phyloP scores from a whole-genome alignment of 108 stramenopile species.

The Chaetoceros tenuissimus region DNA sequence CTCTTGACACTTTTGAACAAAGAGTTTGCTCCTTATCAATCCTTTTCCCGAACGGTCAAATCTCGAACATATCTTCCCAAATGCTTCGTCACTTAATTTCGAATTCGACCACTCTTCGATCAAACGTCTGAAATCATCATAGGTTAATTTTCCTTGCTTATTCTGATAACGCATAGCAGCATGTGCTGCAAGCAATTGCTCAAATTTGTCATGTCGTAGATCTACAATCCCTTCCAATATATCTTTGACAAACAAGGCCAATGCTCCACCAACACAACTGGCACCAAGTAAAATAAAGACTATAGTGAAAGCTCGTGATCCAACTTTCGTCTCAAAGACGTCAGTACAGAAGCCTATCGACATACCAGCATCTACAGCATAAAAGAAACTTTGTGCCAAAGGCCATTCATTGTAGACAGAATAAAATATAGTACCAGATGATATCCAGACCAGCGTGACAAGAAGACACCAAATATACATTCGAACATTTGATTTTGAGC shows the following conservation, averaged over 20 bases:
- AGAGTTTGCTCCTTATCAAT: constrained; percentile 21
- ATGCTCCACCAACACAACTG: constrained; percentile 53
- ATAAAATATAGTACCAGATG: constrained; percentile 56
- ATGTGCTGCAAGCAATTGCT: constrained; percentile 36
- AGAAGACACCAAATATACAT: constrained; percentile 29
- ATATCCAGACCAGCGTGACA: constrained; percentile 37
- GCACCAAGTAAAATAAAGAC: constrained; percentile 58
- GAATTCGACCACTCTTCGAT: not conserved
- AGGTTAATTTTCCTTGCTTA: constrained; percentile 18
- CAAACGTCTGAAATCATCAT: constrained; percentile 23
- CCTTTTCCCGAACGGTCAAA: constrained; percentile 6
- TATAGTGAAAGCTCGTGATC: constrained; percentile 55
- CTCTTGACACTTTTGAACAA: constrained; percentile 19
- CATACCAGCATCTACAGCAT: constrained; percentile 75
- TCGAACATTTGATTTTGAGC: too few species aligned
- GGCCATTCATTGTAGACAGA: constrained; percentile 59
- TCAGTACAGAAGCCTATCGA: constrained; percentile 76
- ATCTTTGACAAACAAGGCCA: constrained; percentile 50
- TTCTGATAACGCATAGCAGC: constrained; percentile 26
- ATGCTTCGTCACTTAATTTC: not conserved
- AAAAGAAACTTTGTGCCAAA: constrained; percentile 55
- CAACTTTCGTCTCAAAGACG: constrained; percentile 44
- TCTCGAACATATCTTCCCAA: not conserved
- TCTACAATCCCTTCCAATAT: constrained; percentile 37
- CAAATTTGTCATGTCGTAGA: constrained; percentile 20